Base-by-base conservation (phyloP, 1,139 yeast species). In the Lodderomyces metapsilosis region DNA sequence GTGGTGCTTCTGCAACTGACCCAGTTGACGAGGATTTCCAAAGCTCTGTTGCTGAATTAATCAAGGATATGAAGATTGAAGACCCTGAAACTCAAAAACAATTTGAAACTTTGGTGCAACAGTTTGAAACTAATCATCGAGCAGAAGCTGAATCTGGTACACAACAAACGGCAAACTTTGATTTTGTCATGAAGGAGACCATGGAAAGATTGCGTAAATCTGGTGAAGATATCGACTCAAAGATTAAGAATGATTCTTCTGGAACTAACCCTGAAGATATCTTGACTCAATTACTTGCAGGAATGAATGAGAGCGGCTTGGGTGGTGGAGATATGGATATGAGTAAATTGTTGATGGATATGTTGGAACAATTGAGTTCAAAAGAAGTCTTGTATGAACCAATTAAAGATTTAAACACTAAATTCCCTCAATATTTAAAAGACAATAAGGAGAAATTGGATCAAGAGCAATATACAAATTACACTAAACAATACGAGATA, bases 301-400 rank as follows among this genome's bases (percentile, higher is more conserved):
- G 76, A 5, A 58, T 68, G 43, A 79, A 71, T 8, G 74, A 65
- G 25, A 62, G 53, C 12, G 73, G 22, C 5, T 23, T 17, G 62
- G 69, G 61, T 6, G 78, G 67, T 8, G 84, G 77, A 21, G 76
- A 71, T 45, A 62, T 80, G 54, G 81, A 78, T 52, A 71, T 70
- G 73, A 76, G 85, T 40, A 80, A 81, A 48, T 70, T 91, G 36
- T 71, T 91, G 48, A 76, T 78, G 21, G 89, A 86, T 41, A 83
- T 91, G 83, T 73, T 92, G 55, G 84, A 83, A 47, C 94, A 88
- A 59, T 75, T 92, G 61, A 80, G 94, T 15, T 82, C 95, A 6
- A 91, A 88, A 59, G 94, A 84, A 44, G 88, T 91, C 23, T 71
- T 92, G 38, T 91, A 88, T 58, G 95, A 86, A 52, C 96, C 98